These are phyloP conservation scores for Lachancea kluyveri DNA, from an alignment of 805 yeast genomes.

Conservation along the genomic window DNA sequence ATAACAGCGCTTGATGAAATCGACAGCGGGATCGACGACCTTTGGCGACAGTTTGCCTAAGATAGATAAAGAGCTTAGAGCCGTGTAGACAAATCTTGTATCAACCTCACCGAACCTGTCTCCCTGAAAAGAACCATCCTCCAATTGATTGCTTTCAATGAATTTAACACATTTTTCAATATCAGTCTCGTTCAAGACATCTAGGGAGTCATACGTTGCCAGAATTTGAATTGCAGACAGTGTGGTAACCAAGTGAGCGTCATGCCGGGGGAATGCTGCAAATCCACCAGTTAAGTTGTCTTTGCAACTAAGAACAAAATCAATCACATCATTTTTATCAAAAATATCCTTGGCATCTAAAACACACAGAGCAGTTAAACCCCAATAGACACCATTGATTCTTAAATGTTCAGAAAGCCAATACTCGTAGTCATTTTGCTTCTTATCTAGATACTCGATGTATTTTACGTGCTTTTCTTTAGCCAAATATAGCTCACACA, in stretches of 20 bases:
- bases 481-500: conserved; percentile 9
- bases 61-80: conserved; percentile 65
- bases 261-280: conserved; percentile 86
- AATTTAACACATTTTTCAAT: conserved; percentile 33
- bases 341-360: conserved; percentile 53
- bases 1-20: conserved; percentile 60
- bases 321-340: conserved; percentile 52
- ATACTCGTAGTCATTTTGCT: conserved; percentile 60
- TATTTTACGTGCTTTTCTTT: conserved; percentile 54
- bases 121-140: conserved; percentile 76
- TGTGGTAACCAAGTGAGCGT: conserved; percentile 80
- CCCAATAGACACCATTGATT: conserved; percentile 94
- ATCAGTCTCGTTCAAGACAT: conserved; percentile 30
- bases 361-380: conserved; percentile 66
- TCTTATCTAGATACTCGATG: conserved; percentile 47
- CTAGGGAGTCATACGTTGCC: conserved; percentile 56
- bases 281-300: conserved; percentile 64
- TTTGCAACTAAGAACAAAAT: conserved; percentile 67
- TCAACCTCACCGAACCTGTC: conserved; percentile 91
- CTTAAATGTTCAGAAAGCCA: conserved; percentile 89
- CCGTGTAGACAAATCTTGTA: conserved; percentile 83
- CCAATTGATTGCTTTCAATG: conserved; percentile 32
- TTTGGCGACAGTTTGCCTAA: conserved; percentile 55
- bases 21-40: conserved; percentile 55
- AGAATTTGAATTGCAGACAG: conserved; percentile 81